Conservation (phyloP, 2,329 filamentous ascomycete genomes). For the Pezicula radicicola region DNA sequence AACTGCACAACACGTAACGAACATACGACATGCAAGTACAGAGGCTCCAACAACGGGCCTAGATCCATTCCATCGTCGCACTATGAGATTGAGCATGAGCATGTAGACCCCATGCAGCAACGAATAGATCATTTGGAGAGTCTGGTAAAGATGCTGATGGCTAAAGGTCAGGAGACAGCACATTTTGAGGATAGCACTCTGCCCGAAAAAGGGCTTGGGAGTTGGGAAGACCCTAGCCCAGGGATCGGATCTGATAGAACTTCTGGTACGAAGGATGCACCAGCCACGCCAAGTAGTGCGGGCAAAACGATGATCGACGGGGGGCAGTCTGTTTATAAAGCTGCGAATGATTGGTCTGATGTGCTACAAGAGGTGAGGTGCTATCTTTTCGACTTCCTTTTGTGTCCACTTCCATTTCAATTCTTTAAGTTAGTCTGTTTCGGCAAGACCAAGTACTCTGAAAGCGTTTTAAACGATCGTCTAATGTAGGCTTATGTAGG, state of each 20-base stretch:
- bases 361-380: conserved; percentile 22
- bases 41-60: conserved; percentile 11
- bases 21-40: conserved; percentile 19
- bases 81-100: not conserved
- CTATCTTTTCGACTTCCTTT: not conserved
- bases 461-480: not conserved
- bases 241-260: too few relatives aligned
- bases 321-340: conserved; percentile 19
- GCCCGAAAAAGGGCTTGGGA: too few relatives aligned
- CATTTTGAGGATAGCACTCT: not conserved
- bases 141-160: conserved; percentile 6
- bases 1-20: conserved; percentile 23
- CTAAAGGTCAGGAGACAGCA: not conserved
- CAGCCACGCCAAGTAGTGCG: not conserved
- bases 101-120: conserved; percentile 15
- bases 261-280: too few relatives aligned
- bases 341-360: conserved; percentile 20
- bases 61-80: not conserved
- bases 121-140: conserved; percentile 8
- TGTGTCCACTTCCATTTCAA: not conserved
- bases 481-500: conserved; percentile 20
- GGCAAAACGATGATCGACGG: conserved; percentile 20
- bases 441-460: too few relatives aligned
- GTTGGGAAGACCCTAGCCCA: too few relatives aligned
- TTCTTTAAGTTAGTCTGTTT: not conserved